These are phyloP conservation scores for Chytriomyces confervae DNA, from an alignment of 192 early-diverging fungal genomes.

Conservation along the genomic window DNA sequence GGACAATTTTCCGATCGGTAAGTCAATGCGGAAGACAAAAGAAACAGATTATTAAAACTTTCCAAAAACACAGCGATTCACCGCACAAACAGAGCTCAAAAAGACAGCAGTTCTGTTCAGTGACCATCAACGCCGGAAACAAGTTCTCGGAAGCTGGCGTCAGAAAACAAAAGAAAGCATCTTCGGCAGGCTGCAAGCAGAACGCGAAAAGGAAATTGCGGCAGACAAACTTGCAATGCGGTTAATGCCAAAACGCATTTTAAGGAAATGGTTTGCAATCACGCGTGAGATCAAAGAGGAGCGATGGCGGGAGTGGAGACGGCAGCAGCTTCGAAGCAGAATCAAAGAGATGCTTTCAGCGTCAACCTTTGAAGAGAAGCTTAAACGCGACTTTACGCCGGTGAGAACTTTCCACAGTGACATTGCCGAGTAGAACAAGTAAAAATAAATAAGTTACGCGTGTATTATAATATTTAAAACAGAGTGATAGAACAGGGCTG, in stretches of 20 bases:
- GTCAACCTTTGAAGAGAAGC: slow-evolving; percentile 19
- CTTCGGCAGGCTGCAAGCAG: not conserved
- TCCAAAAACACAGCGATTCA: too few species aligned
- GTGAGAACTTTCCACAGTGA: not conserved
- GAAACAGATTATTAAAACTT: too few species aligned
- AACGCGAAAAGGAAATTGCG: slow-evolving; percentile 7
- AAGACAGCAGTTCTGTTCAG: too few species aligned
- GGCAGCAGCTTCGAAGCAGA: slow-evolving; percentile 2
- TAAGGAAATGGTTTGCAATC: slow-evolving; percentile 6
- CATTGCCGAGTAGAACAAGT: too few species aligned
- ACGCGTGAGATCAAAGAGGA: slow-evolving; percentile 2
- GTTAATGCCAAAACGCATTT: not conserved
- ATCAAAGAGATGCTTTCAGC: slow-evolving; percentile 15
- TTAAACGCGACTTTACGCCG: slow-evolving; percentile 11
- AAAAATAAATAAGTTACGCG: not conserved
- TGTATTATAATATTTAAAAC: slow-evolving; percentile 1
- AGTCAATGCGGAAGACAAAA: too few species aligned
- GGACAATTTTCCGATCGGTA: too few species aligned
- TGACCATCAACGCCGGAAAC: too few species aligned
- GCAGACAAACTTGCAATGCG: slow-evolving; percentile 1
- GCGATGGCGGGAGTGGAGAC: slow-evolving; percentile 13
- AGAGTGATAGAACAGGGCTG: not conserved
- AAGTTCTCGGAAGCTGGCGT: too few species aligned
- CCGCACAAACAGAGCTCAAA: too few species aligned
- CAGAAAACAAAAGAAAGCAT: too few species aligned